Base-by-base conservation (phyloP, 768 basidiomycete species). In the Lactarius psammicola region DNA sequence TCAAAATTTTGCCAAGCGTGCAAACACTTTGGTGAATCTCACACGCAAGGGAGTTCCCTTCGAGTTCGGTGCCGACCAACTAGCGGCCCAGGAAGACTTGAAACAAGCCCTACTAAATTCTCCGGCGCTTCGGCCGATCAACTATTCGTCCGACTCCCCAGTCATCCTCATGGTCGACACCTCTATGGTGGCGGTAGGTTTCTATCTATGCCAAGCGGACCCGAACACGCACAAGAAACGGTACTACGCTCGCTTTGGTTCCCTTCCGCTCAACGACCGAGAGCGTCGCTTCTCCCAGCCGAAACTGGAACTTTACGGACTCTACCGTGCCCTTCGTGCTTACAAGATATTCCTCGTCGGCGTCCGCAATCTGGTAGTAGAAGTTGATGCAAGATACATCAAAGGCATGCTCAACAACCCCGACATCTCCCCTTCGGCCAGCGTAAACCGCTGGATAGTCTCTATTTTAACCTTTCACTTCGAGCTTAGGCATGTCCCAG, bases 371-470 rank as follows among this genome's bases (percentile, higher is more conserved):
- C 44, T n/a, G 6, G 13, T n/a, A 4, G 23, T 64, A 76, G 76
- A 80, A 66, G 75, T 78, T 0, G 77, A 81, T 62, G 78, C 78
- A 0, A 68, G 71, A 4, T 81, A 79, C 63, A 75, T 80, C 44
- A 71, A 73, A 30, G 79, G 76, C 0, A 80, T 80, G 78, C 60
- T 80, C 2, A 76, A 77, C 34, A 76, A 78, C 40, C 78, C 77
- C 0, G 78, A 79, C 31, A 65, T 77, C 0, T 72, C 76, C 3
- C 79, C 79, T 0, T 78, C 73, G 40, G 73, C 76, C 4, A 67
- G 75, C 0, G 73, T 79, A 1, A 81, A 81, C 55, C 60, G 76
- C 10, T 82, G 81, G 81, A 79, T 82, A 40, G 74, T 74, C 0
- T 75, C 68, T 0, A 80, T 82, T 9, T 70, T 77, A 0, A 60